Base-by-base conservation (phyloP, 2,329 filamentous ascomycete species). In the Eurotiales sp. region DNA sequence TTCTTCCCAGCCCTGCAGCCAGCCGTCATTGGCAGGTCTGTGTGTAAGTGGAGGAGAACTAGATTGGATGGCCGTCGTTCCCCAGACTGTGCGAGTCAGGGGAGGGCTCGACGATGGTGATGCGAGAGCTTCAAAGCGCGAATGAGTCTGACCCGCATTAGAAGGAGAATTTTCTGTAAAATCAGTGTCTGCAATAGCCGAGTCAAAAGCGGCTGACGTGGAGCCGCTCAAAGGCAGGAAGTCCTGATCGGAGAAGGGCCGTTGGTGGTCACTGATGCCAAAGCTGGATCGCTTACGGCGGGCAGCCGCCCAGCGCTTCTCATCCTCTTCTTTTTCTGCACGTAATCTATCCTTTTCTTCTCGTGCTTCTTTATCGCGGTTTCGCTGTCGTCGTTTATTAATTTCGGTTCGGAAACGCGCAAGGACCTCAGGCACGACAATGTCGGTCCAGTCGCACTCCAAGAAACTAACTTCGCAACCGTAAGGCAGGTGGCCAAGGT, bases 361-460 rank as follows among this genome's bases (percentile, higher is more conserved):
- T 54, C 88, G 85, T 0, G 80, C 81, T 54, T 89, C 88, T 68
- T 96, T 96, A 59, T 96, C 91, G 5, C 78, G 77, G 60, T 95
- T 90, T 49, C 81, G 80, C 68, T 86, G 90, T 51, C 90, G 79
- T 48, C 91, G 80, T 51, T 82, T 80, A 57, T 88, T 87, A 48
- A 93, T 86, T 54, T 96, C 90, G 0, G 77, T 72, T n/a, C 79
- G 76, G 69, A 96, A 96, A 1, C 79, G 78, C 34, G 83, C 83
- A n/a, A 96, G 75, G 3, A 88, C 80, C 46, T 88, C 85, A 1
- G 84, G 77, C 3, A 84, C 79, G 4, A 96, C 88, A 32, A 93
- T 88, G 58, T 95, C 90, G 3, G 88, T 90, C 91, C 91, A 96
- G 67, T 96, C 90, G 64, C 91, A 96, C 70, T 96, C 91, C 1